These are phyloP conservation scores for Neurospora sp. DNA, from an alignment of 495 filamentous ascomycete species.

Conservation along the genomic window DNA sequence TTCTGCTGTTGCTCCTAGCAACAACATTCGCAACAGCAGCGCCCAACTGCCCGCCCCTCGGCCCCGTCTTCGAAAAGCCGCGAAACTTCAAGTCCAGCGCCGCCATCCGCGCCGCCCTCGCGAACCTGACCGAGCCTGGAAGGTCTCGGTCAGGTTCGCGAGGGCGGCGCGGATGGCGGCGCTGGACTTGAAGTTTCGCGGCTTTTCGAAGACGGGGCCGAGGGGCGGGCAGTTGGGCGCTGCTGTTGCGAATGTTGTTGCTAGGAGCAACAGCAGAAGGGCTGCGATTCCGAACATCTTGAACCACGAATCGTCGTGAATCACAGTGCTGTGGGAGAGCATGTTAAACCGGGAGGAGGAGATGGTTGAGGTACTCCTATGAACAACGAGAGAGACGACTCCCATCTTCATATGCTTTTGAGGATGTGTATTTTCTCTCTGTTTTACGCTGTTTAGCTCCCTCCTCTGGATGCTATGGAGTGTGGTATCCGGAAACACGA, in stretches of 20 bases:
- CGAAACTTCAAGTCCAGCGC: constrained; percentile 23
- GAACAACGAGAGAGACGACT: background rate
- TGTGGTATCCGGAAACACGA: background rate
- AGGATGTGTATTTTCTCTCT: background rate
- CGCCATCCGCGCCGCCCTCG: constrained; percentile 24
- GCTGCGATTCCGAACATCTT: background rate
- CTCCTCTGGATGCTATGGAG: background rate
- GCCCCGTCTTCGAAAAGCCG: constrained; percentile 38
- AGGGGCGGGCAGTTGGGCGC: constrained; percentile 38
- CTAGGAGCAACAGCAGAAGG: constrained; percentile 2
- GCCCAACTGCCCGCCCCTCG: constrained; percentile 39
- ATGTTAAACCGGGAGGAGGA: background rate
- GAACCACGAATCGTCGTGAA: background rate
- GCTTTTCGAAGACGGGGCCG: constrained; percentile 38
- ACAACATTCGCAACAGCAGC: constrained; percentile 9
- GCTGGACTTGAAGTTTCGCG: constrained; percentile 25
- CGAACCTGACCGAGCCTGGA: constrained; percentile 31
- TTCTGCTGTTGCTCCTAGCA: constrained; percentile 8
- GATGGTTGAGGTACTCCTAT: background rate
- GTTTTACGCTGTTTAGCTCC: too few species aligned
- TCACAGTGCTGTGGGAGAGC: background rate
- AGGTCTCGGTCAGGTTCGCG: constrained; percentile 26
- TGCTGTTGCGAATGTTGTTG: constrained; percentile 5
- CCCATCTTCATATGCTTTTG: background rate
- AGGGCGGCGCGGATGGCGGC: constrained; percentile 24